Evolutionary conservation across 2,329 filamentous ascomycete genomes (phyloP).

Genomic region (Coleophoma crateriformis): DNA sequence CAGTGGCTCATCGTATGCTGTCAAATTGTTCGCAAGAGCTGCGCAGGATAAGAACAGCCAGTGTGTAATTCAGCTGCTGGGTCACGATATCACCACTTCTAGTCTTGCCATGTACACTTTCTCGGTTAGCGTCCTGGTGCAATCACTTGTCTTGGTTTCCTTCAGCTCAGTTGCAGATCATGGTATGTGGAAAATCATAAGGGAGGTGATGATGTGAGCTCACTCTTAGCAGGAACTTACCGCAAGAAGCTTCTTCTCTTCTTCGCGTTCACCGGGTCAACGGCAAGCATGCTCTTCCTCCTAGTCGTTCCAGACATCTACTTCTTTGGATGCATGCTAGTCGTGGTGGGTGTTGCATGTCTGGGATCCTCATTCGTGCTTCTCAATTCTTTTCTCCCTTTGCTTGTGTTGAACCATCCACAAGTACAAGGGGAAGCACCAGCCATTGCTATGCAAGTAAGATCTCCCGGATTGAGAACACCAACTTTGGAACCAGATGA

Average conservation of each 20-base stretch:
- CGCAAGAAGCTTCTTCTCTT: constrained; percentile 78
- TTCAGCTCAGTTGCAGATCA: constrained; percentile 95
- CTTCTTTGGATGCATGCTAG: constrained; percentile 72
- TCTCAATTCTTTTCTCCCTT: constrained; percentile 86
- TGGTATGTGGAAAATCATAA: constrained; percentile 37
- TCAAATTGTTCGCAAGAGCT: constrained; percentile 18
- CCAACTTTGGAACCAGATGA: background rate
- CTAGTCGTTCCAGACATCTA: constrained; percentile 70
- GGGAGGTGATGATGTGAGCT: background rate
- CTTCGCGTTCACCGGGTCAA: constrained; percentile 79
- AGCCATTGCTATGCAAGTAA: constrained; percentile 9
- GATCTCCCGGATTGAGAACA: constrained; percentile 5
- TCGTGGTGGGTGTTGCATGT: constrained; percentile 85
- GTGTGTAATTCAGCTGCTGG: constrained; percentile 77
- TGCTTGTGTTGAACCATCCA: constrained; percentile 83
- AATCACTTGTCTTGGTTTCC: constrained; percentile 85
- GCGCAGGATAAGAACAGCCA: constrained; percentile 16
- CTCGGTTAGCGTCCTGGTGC: constrained; percentile 81
- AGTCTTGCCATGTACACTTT: constrained; percentile 99
- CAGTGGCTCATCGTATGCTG: constrained; percentile 6
- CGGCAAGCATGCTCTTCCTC: constrained; percentile 82
- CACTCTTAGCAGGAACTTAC: constrained; percentile 44
- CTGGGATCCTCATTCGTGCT: constrained; percentile 94
- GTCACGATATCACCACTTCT: constrained; percentile 84
- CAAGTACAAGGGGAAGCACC: constrained; percentile 1